phyloP scores from a whole-genome alignment of 2,329 filamentous ascomycete species.

The Camillea tinctor region DNA sequence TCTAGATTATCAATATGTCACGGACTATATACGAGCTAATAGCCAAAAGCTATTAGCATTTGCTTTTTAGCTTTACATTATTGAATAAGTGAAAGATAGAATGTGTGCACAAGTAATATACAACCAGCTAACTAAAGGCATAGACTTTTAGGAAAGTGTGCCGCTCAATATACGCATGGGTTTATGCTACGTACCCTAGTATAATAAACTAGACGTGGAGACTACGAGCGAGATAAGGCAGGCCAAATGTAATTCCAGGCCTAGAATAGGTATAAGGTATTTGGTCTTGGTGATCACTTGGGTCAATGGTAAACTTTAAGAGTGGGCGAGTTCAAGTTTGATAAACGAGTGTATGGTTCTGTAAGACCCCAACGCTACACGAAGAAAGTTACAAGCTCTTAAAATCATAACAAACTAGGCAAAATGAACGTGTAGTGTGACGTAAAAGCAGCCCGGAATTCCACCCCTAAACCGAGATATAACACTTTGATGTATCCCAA shows the following conservation, averaged over 20 bases:
- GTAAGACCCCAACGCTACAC: not conserved
- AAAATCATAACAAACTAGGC: constrained; percentile 1
- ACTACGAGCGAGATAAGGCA: not conserved
- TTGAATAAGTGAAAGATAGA: not conserved
- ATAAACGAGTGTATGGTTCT: constrained; percentile 1
- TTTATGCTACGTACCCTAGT: too few relatives aligned
- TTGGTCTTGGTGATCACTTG: not conserved
- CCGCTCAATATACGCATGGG: too few relatives aligned
- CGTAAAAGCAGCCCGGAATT: not conserved
- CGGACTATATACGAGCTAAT: too few relatives aligned
- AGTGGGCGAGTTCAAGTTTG: not conserved
- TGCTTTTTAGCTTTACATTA: too few relatives aligned
- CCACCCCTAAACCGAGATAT: not conserved
- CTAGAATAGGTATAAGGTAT: not conserved
- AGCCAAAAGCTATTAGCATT: too few relatives aligned
- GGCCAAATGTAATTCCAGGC: not conserved
- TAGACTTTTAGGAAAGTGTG: not conserved
- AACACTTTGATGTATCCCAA: constrained; percentile 1
- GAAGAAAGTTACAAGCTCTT: constrained; percentile 1
- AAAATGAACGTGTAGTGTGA: constrained; percentile 1
- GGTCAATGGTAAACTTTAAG: not conserved
- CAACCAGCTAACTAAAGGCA: not conserved
- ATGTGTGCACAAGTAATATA: constrained; percentile 1
- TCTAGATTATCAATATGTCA: too few relatives aligned
- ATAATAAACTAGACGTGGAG: too few relatives aligned